Conservation (phyloP, 495 filamentous ascomycete genomes). For the Cetradonia linearis region DNA sequence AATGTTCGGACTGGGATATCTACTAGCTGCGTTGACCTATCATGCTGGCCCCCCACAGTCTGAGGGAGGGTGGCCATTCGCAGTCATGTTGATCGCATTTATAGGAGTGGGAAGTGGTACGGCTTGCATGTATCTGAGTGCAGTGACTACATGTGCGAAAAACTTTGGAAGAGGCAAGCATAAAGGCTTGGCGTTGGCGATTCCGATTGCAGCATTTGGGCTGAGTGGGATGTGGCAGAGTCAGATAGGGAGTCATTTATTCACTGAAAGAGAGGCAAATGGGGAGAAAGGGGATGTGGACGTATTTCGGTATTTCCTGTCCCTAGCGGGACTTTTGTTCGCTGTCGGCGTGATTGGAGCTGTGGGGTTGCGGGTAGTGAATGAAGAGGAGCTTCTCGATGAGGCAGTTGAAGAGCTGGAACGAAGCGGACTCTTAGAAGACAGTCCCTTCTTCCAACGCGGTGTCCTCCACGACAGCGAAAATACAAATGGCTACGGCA, state of each 20-base stretch:
- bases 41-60: slow-evolving; percentile 47
- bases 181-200: slow-evolving; percentile 76
- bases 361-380: slow-evolving; percentile 58
- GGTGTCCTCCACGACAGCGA: slow-evolving; percentile 24
- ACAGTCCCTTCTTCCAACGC: slow-evolving; percentile 50
- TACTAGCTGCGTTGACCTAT: slow-evolving; percentile 73
- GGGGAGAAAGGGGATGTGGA: slow-evolving; percentile 71
- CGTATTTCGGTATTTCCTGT: slow-evolving; percentile 77
- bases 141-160: slow-evolving; percentile 90
- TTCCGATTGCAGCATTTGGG: slow-evolving; percentile 87
- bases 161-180: slow-evolving; percentile 86
- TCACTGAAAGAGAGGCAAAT: slow-evolving; percentile 44
- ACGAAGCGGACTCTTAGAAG: slow-evolving; percentile 70
- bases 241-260: slow-evolving; percentile 73
- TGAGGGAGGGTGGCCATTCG: slow-evolving; percentile 59
- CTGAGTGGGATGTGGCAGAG: slow-evolving; percentile 91
- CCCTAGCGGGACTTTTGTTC: slow-evolving; percentile 57
- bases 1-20: slow-evolving; percentile 71
- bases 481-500: slow-evolving; percentile 42
- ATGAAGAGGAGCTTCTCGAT: slow-evolving; percentile 66
- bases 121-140: slow-evolving; percentile 72
- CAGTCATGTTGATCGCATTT: slow-evolving; percentile 77
- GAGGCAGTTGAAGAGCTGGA: slow-evolving; percentile 78
- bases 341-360: slow-evolving; percentile 63
- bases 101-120: slow-evolving; percentile 71